phyloP scores from a whole-genome alignment of 2,329 filamentous ascomycete species.

The Xylaria sp. region DNA sequence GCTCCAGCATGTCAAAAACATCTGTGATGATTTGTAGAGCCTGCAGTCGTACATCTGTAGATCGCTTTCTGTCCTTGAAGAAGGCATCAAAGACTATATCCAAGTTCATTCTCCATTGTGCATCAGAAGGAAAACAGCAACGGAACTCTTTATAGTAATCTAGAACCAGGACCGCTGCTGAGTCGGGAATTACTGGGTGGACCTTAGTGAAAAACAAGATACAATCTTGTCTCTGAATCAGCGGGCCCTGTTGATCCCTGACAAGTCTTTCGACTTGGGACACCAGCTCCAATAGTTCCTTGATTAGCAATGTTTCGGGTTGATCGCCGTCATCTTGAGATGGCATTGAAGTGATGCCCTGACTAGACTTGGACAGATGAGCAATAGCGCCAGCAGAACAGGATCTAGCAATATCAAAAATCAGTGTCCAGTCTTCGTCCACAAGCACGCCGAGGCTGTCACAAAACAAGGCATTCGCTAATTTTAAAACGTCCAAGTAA shows the following conservation, averaged over 20 bases:
- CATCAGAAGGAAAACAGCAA: conserved; percentile 76
- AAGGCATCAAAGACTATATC: conserved; percentile 69
- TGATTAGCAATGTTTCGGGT: conserved; percentile 54
- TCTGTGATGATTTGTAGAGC: conserved; percentile 70
- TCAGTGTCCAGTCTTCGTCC: conserved; percentile 72
- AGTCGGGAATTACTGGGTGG: conserved; percentile 70
- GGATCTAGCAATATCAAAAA: conserved; percentile 67
- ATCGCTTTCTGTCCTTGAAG: conserved; percentile 69
- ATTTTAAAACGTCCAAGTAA: conserved; percentile 58
- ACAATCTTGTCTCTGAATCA: conserved; percentile 70
- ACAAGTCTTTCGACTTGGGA: conserved; percentile 62
- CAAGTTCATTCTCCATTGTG: conserved; percentile 73
- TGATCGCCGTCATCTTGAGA: conserved; percentile 48
- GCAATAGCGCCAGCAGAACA: conserved; percentile 57
- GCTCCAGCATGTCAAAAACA: conserved; percentile 67
- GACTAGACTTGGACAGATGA: conserved; percentile 39
- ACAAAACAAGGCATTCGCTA: conserved; percentile 67
- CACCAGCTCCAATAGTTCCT: conserved; percentile 59
- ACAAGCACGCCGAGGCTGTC: conserved; percentile 64
- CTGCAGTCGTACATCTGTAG: conserved; percentile 69
- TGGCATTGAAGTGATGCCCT: conserved; percentile 40
- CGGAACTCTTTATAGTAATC: conserved; percentile 75
- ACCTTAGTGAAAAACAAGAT: conserved; percentile 73
- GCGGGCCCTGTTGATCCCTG: conserved; percentile 59
- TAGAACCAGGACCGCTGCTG: conserved; percentile 70